These are phyloP conservation scores for Pseudisothecium myosuroides DNA, from an alignment of 225 moss, liverwort and hornwort species.

Conservation along the genomic window DNA sequence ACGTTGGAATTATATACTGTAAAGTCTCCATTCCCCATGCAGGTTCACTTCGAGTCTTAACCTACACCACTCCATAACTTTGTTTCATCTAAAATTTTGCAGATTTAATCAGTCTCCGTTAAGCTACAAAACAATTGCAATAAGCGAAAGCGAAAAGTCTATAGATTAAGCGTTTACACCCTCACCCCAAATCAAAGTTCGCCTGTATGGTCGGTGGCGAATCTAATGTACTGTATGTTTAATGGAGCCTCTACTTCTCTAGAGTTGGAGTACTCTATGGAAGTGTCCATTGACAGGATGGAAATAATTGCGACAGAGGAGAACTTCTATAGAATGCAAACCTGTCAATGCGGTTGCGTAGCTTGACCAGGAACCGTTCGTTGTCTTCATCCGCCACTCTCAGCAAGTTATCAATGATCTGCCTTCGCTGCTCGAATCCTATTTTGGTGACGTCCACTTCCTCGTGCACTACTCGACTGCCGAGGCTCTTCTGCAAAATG, in stretches of 20 bases:
- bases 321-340: not conserved
- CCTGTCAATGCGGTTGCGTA: constrained; percentile 73
- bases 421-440: constrained; percentile 40
- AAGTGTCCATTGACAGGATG: not conserved
- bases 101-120: not conserved
- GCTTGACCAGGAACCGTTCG: constrained; percentile 52
- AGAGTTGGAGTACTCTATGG: not conserved
- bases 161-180: not conserved
- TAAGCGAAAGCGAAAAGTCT: not conserved
- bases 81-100: not conserved
- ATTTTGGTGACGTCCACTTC: constrained; percentile 65
- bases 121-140: not conserved
- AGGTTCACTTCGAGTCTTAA: not conserved
- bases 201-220: not conserved
- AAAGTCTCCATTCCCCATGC: not conserved
- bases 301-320: not conserved
- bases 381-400: constrained; percentile 47
- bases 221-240: not conserved
- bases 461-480: constrained; percentile 55
- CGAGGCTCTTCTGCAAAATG: constrained; percentile 48
- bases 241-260: not conserved
- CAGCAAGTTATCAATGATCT: constrained; percentile 54
- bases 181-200: not conserved
- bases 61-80: not conserved
- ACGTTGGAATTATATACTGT: not conserved